These are phyloP conservation scores for Plectosphaerella cucumerina DNA, from an alignment of 2,329 filamentous ascomycete genomes.

Conservation along the genomic window DNA sequence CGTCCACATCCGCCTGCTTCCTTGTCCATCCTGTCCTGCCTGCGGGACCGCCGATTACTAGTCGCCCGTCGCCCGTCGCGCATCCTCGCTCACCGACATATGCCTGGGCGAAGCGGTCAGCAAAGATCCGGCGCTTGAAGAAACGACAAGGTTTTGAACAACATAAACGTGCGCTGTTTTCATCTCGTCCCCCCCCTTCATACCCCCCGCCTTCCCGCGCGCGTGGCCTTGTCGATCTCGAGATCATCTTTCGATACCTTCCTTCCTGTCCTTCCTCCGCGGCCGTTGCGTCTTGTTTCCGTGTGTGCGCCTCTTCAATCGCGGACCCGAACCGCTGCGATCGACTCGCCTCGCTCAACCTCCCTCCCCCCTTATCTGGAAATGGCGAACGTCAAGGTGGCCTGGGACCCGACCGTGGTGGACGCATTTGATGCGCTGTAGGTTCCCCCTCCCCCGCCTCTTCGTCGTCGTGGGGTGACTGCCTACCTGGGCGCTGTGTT, in stretches of 20 bases:
- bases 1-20: no score
- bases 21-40: no score
- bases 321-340: background rate
- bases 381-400: background rate
- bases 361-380: background rate
- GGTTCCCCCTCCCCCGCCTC: slow-evolving; percentile 17
- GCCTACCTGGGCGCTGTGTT: no score
- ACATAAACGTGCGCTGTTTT: background rate
- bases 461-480: background rate
- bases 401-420: slow-evolving; percentile 27
- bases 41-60: background rate
- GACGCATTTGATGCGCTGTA: slow-evolving; percentile 55
- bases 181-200: background rate
- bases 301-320: no score
- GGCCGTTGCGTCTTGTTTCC: background rate
- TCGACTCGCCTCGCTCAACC: background rate
- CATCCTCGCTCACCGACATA: background rate
- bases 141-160: background rate
- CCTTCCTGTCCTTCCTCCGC: background rate
- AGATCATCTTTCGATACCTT: background rate
- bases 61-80: background rate
- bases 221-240: background rate
- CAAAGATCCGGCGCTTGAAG: background rate
- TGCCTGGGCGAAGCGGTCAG: background rate
- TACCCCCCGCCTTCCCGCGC: background rate